Conservation (phyloP, 306 rosid genomes). For the Vigna nakashimae region DNA sequence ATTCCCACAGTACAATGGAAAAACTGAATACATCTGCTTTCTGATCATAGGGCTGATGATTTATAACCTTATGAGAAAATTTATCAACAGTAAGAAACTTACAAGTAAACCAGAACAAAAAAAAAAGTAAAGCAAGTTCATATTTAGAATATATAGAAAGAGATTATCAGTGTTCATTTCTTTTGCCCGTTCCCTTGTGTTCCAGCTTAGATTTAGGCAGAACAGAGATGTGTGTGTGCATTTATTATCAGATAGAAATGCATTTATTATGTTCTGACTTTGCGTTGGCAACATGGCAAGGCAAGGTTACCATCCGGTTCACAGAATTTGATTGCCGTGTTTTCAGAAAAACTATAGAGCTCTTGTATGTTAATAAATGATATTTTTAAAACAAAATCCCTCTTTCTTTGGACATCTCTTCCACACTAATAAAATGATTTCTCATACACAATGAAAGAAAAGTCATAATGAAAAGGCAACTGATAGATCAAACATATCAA, state of each 20-base stretch:
- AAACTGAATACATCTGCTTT: conserved; percentile 98
- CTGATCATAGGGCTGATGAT: conserved; percentile 97
- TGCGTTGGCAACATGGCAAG: no score
- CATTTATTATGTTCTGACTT: background rate
- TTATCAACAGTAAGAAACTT: conserved; percentile 39
- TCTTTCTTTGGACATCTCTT: background rate
- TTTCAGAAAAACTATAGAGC: no score
- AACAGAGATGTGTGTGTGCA: background rate
- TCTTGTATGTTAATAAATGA: no score
- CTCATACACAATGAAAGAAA: background rate
- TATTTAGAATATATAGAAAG: conserved; percentile 3
- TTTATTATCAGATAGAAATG: background rate
- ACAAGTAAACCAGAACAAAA: conserved; percentile 39
- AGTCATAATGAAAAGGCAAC: background rate
- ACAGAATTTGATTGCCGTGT: no score
- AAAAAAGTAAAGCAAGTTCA: conserved; percentile 25
- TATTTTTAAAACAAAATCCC: no score
- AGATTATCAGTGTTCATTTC: background rate
- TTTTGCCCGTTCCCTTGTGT: conserved; percentile 1
- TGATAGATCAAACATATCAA: background rate
- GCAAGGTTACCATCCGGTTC: no score
- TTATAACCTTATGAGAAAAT: conserved; percentile 79
- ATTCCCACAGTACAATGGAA: conserved; percentile 97
- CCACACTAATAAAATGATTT: background rate
- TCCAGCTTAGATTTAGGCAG: conserved; percentile 6